phyloP scores from a whole-genome alignment of 148 eudicot genomes.

The Pharnaceum exiguum region DNA sequence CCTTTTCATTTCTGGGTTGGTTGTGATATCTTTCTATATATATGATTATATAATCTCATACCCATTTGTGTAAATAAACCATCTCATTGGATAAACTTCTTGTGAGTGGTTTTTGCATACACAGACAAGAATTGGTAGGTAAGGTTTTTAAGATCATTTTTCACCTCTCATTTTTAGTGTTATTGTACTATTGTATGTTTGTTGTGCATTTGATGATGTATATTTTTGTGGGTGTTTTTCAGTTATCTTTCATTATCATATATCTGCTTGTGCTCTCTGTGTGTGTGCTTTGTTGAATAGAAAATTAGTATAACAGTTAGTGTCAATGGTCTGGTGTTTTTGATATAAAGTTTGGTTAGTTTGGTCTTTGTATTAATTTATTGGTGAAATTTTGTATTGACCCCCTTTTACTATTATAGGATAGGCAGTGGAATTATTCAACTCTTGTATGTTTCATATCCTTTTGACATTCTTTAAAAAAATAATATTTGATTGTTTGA shows the following conservation, averaged over 20 bases:
- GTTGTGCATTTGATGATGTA: background rate
- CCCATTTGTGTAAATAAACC: background rate
- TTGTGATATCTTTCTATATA: background rate
- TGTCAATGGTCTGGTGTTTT: background rate
- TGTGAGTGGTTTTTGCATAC: constrained; percentile 11
- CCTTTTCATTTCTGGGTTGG: background rate
- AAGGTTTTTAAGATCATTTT: constrained; percentile 5
- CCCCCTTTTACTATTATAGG: constrained; percentile 8
- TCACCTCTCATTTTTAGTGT: background rate
- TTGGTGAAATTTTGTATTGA: background rate
- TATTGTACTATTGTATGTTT: background rate
- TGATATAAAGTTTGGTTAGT: background rate
- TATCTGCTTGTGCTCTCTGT: background rate
- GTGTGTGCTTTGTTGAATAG: background rate
- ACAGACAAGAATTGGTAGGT: constrained; percentile 1
- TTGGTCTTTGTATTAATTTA: background rate
- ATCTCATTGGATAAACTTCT: background rate
- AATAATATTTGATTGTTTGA: too few relatives aligned
- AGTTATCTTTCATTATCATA: constrained; percentile 7
- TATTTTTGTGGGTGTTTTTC: background rate
- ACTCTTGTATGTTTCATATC: background rate
- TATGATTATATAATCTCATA: too few relatives aligned
- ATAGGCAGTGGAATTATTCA: constrained; percentile 2
- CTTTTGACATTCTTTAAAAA: too few relatives aligned
- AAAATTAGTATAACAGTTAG: background rate